These are phyloP conservation scores for Passalora sequoiae DNA, from an alignment of 2,329 filamentous ascomycete species.

Conservation along the genomic window DNA sequence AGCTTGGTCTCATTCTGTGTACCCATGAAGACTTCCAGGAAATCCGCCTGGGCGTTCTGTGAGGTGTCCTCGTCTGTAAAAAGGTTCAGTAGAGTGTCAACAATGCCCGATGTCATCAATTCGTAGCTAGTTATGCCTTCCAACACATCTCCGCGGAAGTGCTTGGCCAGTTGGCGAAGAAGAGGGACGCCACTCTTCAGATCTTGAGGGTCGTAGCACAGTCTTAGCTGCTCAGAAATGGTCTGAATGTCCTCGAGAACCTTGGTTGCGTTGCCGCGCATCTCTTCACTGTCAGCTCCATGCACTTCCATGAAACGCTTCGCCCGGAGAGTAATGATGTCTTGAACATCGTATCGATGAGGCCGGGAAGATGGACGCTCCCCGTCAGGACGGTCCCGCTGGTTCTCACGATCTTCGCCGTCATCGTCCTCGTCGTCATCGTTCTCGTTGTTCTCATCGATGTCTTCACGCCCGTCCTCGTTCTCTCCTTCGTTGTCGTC, in stretches of 20 bases:
- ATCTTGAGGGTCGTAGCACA: constrained; percentile 56
- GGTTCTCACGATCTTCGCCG: constrained; percentile 46
- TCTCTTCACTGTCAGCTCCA: constrained; percentile 67
- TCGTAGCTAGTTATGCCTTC: constrained; percentile 96
- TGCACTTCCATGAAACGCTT: constrained; percentile 79
- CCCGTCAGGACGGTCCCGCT: constrained; percentile 52
- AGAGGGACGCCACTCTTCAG: constrained; percentile 52
- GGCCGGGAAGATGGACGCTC: constrained; percentile 41
- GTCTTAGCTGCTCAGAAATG: constrained; percentile 66
- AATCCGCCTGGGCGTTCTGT: constrained; percentile 67
- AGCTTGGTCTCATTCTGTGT: constrained; percentile 56
- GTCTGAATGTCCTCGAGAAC: constrained; percentile 69
- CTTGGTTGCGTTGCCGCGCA: constrained; percentile 71
- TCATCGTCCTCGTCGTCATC: constrained; percentile 24
- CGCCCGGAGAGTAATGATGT: constrained; percentile 69
- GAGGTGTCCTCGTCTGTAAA: constrained; percentile 61
- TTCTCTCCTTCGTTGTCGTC: constrained; percentile 40
- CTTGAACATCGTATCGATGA: constrained; percentile 53
- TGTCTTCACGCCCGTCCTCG: constrained; percentile 40
- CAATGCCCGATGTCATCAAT: constrained; percentile 81
- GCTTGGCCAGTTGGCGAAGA: constrained; percentile 70
- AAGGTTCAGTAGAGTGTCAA: constrained; percentile 74
- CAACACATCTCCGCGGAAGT: constrained; percentile 82
- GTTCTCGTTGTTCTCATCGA: constrained; percentile 31
- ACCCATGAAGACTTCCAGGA: constrained; percentile 90